Base-by-base conservation (phyloP, 108 stramenopile genomes). In the Discostella pseudostelligera region DNA sequence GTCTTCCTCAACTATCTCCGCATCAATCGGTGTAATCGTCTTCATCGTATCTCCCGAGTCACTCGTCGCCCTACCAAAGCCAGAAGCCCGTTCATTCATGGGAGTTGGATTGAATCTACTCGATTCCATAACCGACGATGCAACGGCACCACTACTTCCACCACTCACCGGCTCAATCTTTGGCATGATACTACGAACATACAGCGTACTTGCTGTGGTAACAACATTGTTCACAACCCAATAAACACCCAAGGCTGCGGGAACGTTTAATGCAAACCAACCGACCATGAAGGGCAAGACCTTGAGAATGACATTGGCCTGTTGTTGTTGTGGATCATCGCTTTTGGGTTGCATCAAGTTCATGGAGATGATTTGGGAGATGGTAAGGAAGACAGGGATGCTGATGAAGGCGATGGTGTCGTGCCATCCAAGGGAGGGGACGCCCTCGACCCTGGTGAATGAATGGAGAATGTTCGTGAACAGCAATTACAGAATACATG, bases 221-320 rank as follows among this genome's bases (percentile, higher is more conserved):
- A 97, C 72, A 67, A 97, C 76, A 67, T 96, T 97, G 86, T 98
- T 98, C 8, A 89, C 87, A 29, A 98, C 87, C 97, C 97, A 98
- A 72, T 98, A 98, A 50, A 98, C 60, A 19, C 90, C 85, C 49
- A 98, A 79, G 0, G 96, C 97, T 16, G 97, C 82, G 26, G 97
- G 97, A 6, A 98, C 96, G 69, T 92, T 96, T 36, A 98, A 71
- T 12, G 90, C 85, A 69, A 97, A 96, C 86, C 87, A 96, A n/a
- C 96, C 95, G 69, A 98, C 88, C 87, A 96, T 86, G 57, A 98
- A 78, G 9, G 97, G 96, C 40, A 97, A 74, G 13, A 94, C 70
- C 74, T 97, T 97, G n/a, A 96, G 80, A 29, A 97, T 72, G 42
- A 81, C 76, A 45, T 89, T 84, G 35, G 76, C 66, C 59, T 92